Conservation (phyloP, 2,329 filamentous ascomycete genomes). For the Aschersonia sp. region DNA sequence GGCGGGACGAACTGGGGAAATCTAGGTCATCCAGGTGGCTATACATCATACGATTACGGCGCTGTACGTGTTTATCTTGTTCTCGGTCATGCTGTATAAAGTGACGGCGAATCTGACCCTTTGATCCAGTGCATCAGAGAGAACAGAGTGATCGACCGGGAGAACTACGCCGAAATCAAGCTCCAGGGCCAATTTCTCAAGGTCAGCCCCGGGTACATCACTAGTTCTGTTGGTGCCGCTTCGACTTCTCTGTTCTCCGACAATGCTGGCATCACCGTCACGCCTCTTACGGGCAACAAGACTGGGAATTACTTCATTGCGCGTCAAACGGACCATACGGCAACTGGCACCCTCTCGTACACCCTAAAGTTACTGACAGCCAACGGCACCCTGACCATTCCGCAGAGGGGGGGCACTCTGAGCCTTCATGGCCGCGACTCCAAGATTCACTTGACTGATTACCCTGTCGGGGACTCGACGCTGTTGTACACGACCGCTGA, state of each 20-base stretch:
- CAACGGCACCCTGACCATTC: conserved; percentile 40
- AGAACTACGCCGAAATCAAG: conserved; percentile 72
- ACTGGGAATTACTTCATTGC: conserved; percentile 50
- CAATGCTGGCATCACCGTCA: conserved; percentile 39
- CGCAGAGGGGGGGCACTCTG: conserved; percentile 40
- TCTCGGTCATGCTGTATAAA: too few relatives aligned
- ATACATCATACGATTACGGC: conserved; percentile 43
- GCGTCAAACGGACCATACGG: conserved; percentile 52
- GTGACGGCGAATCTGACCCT: background rate
- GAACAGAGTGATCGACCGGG: conserved; percentile 49
- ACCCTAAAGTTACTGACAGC: conserved; percentile 46
- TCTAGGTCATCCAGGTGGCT: conserved; percentile 51
- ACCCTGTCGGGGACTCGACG: conserved; percentile 41
- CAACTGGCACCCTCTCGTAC: conserved; percentile 41
- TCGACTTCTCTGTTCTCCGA: conserved; percentile 36
- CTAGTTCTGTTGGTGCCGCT: conserved; percentile 35
- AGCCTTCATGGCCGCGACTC: conserved; percentile 49
- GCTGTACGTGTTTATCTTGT: conserved; percentile 14
- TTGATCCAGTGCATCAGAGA: conserved; percentile 41
- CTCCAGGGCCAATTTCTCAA: conserved; percentile 62
- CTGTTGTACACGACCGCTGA: conserved; percentile 57
- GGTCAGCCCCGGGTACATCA: conserved; percentile 55
- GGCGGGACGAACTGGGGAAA: conserved; percentile 82
- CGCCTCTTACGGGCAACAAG: conserved; percentile 40
- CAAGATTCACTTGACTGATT: conserved; percentile 53